Percentiles rank a stretch among this genome's conserved stretches.
Evolutionary conservation across 768 basidiomycete species (phyloP).

Genomic region (Rhizopogon vesiculosus): DNA sequence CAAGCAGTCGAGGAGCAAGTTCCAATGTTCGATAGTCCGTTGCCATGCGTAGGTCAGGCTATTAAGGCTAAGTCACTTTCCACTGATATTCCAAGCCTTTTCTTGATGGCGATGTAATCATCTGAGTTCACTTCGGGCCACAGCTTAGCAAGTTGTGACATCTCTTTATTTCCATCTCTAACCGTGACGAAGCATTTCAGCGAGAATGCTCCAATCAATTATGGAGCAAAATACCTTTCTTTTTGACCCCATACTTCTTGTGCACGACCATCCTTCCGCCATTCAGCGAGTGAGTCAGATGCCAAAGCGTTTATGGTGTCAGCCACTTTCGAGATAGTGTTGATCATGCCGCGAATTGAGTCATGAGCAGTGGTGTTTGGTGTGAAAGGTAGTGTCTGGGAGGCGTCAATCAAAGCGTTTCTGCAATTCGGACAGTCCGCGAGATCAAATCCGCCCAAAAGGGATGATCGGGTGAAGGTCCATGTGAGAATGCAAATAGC

Average conservation of each 20-base stretch:
- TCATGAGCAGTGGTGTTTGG: slow-evolving; percentile 55
- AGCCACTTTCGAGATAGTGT: slow-evolving; percentile 41
- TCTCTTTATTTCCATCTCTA: slow-evolving; percentile 55
- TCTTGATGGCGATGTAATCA: slow-evolving; percentile 52
- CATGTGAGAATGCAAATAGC: slow-evolving; percentile 61
- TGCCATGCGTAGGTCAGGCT: no score
- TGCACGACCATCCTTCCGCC: slow-evolving; percentile 47
- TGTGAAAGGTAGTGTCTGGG: slow-evolving; percentile 59
- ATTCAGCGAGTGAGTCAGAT: slow-evolving; percentile 32
- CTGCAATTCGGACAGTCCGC: slow-evolving; percentile 69
- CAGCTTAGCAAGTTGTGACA: slow-evolving; percentile 39
- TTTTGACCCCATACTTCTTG: slow-evolving; percentile 56
- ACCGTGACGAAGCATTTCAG: no score
- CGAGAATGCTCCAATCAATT: slow-evolving; percentile 15
- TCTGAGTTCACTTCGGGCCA: slow-evolving; percentile 47
- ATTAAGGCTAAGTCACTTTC: no score
- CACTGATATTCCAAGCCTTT: slow-evolving; percentile 46
- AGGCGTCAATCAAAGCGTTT: slow-evolving; percentile 43
- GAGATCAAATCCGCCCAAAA: slow-evolving; percentile 15
- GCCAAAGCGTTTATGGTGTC: slow-evolving; percentile 25
- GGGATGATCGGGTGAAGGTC: slow-evolving; percentile 50
- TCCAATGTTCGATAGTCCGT: no score
- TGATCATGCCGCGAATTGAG: slow-evolving; percentile 48
- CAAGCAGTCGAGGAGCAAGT: no score
- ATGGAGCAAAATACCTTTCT: slow-evolving; percentile 35